A percentile compares a stretch with the other conserved stretches of the same genome.
Conservation (phyloP, 495 filamentous ascomycete genomes). For the Bombardia bombarda region DNA sequence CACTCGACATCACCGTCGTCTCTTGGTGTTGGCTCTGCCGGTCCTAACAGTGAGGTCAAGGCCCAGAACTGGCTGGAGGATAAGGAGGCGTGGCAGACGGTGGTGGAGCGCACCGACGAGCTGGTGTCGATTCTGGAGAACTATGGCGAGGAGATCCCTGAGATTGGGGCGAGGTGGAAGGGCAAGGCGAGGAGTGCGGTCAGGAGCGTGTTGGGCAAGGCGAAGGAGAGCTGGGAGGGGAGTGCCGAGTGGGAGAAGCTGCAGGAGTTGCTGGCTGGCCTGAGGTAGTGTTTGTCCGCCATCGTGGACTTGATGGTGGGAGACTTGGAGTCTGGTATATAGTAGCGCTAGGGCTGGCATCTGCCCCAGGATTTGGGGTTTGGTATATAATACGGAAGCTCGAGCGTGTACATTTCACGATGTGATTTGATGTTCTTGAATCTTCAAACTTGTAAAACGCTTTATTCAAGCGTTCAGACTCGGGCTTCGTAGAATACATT, state of each 20-base stretch:
- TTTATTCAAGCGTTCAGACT: too few relatives aligned
- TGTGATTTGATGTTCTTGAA: too few relatives aligned
- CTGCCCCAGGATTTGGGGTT: too few relatives aligned
- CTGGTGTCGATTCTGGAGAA: slow-evolving; percentile 60
- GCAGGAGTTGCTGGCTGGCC: slow-evolving; percentile 48
- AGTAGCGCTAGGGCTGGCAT: too few relatives aligned
- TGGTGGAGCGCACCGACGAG: slow-evolving; percentile 58
- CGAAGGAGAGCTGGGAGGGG: slow-evolving; percentile 76
- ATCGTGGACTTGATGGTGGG: too few relatives aligned
- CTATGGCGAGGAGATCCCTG: slow-evolving; percentile 43
- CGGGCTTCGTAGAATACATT: too few relatives aligned
- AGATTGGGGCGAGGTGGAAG: slow-evolving; percentile 63
- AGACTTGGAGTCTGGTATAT: too few relatives aligned
- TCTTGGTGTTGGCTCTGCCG: too few relatives aligned
- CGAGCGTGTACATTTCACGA: too few relatives aligned
- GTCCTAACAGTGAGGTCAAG: slow-evolving; percentile 16
- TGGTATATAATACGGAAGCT: too few relatives aligned
- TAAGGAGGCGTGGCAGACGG: slow-evolving; percentile 45
- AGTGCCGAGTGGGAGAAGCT: slow-evolving; percentile 62
- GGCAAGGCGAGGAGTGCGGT: slow-evolving; percentile 82
- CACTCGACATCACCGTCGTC: too few relatives aligned
- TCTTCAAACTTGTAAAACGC: too few relatives aligned
- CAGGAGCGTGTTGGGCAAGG: slow-evolving; percentile 71
- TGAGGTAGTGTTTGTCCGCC: slow-evolving; percentile 40
- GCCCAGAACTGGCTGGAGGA: slow-evolving; percentile 37